Conservation (phyloP, 2,329 filamentous ascomycete genomes). For the Ophiostoma sp. region DNA sequence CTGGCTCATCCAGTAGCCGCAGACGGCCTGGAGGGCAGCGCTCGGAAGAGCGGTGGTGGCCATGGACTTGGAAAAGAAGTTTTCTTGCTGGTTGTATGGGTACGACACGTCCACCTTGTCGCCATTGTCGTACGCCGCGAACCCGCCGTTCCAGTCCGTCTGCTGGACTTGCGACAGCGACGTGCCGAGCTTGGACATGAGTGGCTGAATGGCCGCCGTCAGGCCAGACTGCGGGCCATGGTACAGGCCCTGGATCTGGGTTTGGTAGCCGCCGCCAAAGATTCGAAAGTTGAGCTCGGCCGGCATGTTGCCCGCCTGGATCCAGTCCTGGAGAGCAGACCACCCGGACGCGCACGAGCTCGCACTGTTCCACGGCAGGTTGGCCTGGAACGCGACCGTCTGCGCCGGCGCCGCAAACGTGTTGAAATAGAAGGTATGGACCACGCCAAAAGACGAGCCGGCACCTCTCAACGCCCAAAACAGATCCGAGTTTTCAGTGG, state of each 20-base stretch:
- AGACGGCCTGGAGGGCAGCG: conserved; percentile 32
- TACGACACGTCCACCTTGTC: conserved; percentile 34
- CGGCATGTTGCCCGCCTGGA: conserved; percentile 32
- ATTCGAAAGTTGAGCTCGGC: conserved; percentile 36
- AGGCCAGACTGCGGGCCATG: conserved; percentile 31
- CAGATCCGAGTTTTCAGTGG: conserved; percentile 41
- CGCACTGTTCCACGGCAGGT: conserved; percentile 33
- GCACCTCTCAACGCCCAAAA: conserved; percentile 48
- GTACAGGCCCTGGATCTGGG: conserved; percentile 36
- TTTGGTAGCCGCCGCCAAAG: conserved; percentile 32
- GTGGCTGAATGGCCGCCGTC: conserved; percentile 31
- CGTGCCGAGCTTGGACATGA: conserved; percentile 32
- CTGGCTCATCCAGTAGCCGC: conserved; percentile 34
- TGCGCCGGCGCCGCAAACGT: conserved; percentile 41
- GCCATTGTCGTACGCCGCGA: conserved; percentile 38
- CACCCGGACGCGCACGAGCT: conserved; percentile 33
- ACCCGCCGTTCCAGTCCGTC: conserved; percentile 36
- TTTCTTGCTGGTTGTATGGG: conserved; percentile 35
- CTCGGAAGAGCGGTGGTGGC: conserved; percentile 33
- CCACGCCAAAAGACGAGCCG: conserved; percentile 45
- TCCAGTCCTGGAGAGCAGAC: conserved; percentile 33
- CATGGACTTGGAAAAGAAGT: conserved; percentile 37
- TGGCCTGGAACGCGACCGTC: conserved; percentile 36
- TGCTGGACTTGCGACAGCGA: conserved; percentile 32
- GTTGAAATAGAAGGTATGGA: conserved; percentile 42